Evolutionary conservation across 2,329 filamentous ascomycete genomes (phyloP), one percentile per base, ranked within the genome.

Genomic region (Aureobasidium sp.): DNA sequence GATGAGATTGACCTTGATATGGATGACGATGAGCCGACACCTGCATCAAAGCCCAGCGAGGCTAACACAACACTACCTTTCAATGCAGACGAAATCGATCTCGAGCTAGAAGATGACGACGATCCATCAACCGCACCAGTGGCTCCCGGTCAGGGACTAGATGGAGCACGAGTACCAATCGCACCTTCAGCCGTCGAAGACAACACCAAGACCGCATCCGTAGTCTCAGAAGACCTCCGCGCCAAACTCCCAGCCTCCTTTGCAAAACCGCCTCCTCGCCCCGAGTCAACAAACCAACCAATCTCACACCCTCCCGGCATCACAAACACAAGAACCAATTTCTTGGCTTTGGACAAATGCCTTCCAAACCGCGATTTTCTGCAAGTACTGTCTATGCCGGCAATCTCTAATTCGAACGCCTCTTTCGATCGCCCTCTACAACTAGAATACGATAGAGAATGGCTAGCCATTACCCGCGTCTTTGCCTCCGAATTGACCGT

Each of bases 301-400:
- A 87, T 90, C 64, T 89, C 91, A 3, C 88, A 92, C 20, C 94
- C 94, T 0, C 75, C 85, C 0, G 87, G 84, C 1, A 97, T 98
- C 68, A 88, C 85, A 2, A 98, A 98, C 81, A 91, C 85, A 25
- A 85, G 86, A 6, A 97, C 95, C 3, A 86, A 90, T 16, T 99
- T 99, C 78, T 85, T 99, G 15, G 93, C 96, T 0, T 84, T 99
- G 2, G 95, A 98, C 80, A 99, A 99, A 78, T 97, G 94, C 73
- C 85, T 95, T 48, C 91, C 92, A 0, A 86, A 90, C 23, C 89
- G 92, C 18, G 88, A 94, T 67, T 98, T 95, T 75, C 84, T 99
- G 2, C 94, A 98, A 71, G 83, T 98, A 3, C 82, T 92, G 40
- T 87, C 92, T 38, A 82, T 95, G 23, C 74, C 80, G 3, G 82